phyloP scores from a whole-genome alignment of 2,329 filamentous ascomycete species.

The Nemania sp. region DNA sequence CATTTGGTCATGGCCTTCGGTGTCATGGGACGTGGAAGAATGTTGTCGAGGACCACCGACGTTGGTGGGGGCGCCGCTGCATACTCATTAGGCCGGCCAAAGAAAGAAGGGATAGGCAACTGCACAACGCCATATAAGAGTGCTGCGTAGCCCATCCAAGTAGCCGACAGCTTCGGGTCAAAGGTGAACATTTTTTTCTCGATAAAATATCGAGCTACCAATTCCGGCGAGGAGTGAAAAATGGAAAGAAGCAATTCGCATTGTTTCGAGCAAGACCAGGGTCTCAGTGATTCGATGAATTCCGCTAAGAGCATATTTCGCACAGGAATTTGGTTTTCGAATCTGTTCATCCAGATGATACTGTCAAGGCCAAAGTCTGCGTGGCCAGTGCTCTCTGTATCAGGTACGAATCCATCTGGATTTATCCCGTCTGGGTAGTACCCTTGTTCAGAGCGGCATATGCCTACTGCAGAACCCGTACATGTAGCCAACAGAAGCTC shows the following conservation, averaged over 20 bases:
- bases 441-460: conserved; percentile 76
- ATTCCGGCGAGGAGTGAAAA: conserved; percentile 79
- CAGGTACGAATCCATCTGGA: conserved; percentile 47
- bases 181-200: conserved; percentile 80
- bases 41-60: conserved; percentile 78
- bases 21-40: conserved; percentile 80
- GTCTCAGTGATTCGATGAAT: conserved; percentile 77
- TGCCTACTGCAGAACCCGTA: conserved; percentile 71
- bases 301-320: conserved; percentile 79
- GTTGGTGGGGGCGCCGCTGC: conserved; percentile 74
- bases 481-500: conserved; percentile 76
- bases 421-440: conserved; percentile 77
- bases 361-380: conserved; percentile 70
- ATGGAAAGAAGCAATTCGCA: conserved; percentile 79
- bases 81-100: conserved; percentile 67
- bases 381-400: conserved; percentile 49
- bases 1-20: conserved; percentile 80
- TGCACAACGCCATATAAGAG: conserved; percentile 83
- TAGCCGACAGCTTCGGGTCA: conserved; percentile 88
- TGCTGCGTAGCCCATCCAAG: conserved; percentile 92
- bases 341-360: conserved; percentile 70
- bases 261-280: conserved; percentile 80
- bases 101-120: conserved; percentile 70
- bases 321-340: conserved; percentile 68
- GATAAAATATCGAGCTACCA: conserved; percentile 85